Conservation (phyloP, 2,329 filamentous ascomycete genomes). For the Alternaria gaisen region DNA sequence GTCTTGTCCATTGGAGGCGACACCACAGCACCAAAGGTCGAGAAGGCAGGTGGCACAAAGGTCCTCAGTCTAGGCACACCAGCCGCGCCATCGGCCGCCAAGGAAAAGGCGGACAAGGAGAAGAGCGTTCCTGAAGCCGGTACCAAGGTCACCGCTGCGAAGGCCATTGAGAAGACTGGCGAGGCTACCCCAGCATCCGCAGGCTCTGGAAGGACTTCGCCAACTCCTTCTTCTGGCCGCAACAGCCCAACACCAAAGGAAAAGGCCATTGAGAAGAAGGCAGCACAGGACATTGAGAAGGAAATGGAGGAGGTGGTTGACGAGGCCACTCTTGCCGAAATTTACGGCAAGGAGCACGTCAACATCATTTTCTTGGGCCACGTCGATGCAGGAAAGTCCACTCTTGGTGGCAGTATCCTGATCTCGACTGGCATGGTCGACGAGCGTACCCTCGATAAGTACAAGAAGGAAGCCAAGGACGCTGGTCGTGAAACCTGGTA, state of each 20-base stretch:
- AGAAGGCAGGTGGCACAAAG: constrained; percentile 65
- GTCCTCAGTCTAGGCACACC: constrained; percentile 77
- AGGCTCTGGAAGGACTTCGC: constrained; percentile 76
- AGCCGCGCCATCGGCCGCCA: constrained; percentile 61
- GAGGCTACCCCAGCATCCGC: constrained; percentile 63
- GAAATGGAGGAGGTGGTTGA: constrained; percentile 82
- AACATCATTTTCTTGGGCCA: constrained; percentile 99
- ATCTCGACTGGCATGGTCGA: constrained; percentile 99
- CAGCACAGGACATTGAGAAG: constrained; percentile 84
- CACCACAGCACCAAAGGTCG: constrained; percentile 62
- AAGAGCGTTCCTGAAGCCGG: constrained; percentile 69
- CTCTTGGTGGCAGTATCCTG: constrained; percentile 90
- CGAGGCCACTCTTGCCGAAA: constrained; percentile 86
- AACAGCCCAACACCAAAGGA: constrained; percentile 73
- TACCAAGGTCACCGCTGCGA: constrained; percentile 83
- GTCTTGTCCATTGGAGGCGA: constrained; percentile 68
- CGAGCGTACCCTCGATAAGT: constrained; percentile 97
- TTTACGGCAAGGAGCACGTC: constrained; percentile 92
- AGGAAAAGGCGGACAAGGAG: constrained; percentile 55
- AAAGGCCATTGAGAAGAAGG: constrained; percentile 68
- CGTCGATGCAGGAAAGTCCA: constrained; percentile 98
- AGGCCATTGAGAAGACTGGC: constrained; percentile 91
- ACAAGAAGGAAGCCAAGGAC: constrained; percentile 89
- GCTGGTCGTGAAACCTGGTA: constrained; percentile 98
- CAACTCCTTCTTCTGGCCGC: constrained; percentile 82